Conservation (phyloP, 805 yeast species). For the Komagataella kurtzmanii region DNA sequence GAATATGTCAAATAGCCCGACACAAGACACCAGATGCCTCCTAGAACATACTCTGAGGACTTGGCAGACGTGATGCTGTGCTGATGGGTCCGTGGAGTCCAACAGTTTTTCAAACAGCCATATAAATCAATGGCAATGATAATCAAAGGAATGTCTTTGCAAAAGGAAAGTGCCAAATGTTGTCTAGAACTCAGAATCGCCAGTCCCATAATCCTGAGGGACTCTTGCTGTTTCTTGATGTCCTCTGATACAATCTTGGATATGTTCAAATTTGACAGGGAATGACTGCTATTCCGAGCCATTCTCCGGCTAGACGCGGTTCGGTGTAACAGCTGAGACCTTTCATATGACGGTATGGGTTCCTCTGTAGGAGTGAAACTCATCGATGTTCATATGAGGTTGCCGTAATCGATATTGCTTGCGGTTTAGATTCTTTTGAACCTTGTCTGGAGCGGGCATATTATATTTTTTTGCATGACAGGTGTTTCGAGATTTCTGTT, state of each 20-base stretch:
- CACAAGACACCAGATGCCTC: slow-evolving; percentile 89
- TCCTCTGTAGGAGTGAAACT: background rate
- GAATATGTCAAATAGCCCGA: slow-evolving; percentile 75
- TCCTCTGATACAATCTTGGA: background rate
- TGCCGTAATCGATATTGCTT: background rate
- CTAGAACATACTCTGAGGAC: slow-evolving; percentile 65
- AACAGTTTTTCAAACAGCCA: slow-evolving; percentile 14
- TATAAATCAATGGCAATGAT: slow-evolving; percentile 14
- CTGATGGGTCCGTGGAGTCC: background rate
- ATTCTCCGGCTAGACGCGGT: background rate
- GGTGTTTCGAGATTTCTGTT: background rate
- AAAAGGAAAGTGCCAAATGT: slow-evolving; percentile 62
- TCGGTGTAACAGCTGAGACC: background rate
- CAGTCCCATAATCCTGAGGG: slow-evolving; percentile 49
- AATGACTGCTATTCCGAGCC: background rate
- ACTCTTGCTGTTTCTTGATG: slow-evolving; percentile 9
- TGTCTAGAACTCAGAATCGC: slow-evolving; percentile 63
- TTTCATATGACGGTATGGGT: background rate
- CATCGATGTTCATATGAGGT: background rate
- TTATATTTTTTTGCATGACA: background rate
- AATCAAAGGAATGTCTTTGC: slow-evolving; percentile 59
- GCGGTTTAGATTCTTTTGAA: background rate
- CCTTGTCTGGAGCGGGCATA: background rate
- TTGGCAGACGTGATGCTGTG: slow-evolving; percentile 40
- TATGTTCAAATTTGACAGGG: background rate